Conservation (phyloP, 352 stramenopile genomes). For the Thalassiosira mediterranea region DNA sequence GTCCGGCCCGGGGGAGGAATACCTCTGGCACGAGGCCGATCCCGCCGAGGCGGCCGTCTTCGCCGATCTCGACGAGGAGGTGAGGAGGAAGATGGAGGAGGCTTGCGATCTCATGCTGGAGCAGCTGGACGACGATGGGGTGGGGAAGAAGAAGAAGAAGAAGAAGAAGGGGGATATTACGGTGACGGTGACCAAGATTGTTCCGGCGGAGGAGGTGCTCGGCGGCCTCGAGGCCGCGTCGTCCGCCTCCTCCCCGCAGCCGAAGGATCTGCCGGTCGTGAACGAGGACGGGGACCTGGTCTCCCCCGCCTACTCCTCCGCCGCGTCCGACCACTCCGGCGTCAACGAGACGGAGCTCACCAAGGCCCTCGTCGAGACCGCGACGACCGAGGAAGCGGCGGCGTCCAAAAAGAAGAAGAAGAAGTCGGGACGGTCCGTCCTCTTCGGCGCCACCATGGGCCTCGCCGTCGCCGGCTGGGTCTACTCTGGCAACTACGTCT, state of each 20-base stretch:
- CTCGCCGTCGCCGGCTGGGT: slow-evolving; percentile 74
- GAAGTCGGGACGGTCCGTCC: slow-evolving; percentile 63
- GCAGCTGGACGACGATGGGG: slow-evolving; percentile 12
- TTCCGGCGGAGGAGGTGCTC: not conserved
- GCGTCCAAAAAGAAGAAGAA: slow-evolving; percentile 32
- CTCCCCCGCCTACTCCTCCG: slow-evolving; percentile 11
- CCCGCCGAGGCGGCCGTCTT: slow-evolving; percentile 14
- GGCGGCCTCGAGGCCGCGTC: not conserved
- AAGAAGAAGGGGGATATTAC: not conserved
- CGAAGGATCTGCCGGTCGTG: slow-evolving; percentile 7
- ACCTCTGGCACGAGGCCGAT: slow-evolving; percentile 4
- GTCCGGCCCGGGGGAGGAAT: slow-evolving; percentile 26
- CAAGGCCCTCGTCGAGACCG: slow-evolving; percentile 10
- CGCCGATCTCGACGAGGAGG: slow-evolving; percentile 23
- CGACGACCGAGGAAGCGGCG: not conserved
- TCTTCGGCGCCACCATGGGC: slow-evolving; percentile 80
- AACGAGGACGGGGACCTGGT: slow-evolving; percentile 23
- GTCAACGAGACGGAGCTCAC: slow-evolving; percentile 25
- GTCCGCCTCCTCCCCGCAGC: too few species aligned
- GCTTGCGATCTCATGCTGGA: slow-evolving; percentile 39
- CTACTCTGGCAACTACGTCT: slow-evolving; percentile 82
- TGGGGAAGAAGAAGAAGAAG: not conserved
- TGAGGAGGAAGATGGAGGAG: slow-evolving; percentile 25
- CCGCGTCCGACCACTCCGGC: not conserved
- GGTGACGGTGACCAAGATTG: not conserved